These are phyloP conservation scores for Castanopsis chinensis DNA, from an alignment of 306 rosid species.

Conservation along the genomic window DNA sequence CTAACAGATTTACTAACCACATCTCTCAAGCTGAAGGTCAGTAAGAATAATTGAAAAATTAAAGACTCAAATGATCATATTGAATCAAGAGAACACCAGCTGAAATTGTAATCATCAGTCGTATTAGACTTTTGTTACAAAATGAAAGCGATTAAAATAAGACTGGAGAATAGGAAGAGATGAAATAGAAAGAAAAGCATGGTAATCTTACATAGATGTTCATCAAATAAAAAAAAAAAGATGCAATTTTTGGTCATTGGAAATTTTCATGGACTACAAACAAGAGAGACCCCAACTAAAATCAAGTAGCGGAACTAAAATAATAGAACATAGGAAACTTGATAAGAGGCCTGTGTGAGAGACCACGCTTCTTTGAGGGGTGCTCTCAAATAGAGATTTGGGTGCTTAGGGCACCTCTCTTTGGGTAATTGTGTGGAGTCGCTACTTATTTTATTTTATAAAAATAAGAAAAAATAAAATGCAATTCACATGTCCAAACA, in stretches of 20 bases:
- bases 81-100: background rate
- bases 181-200: background rate
- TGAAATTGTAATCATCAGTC: background rate
- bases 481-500: too few species aligned
- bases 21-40: conserved; percentile 2
- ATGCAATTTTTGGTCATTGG: background rate
- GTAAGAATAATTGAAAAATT: background rate
- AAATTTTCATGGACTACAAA: background rate
- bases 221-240: too few species aligned
- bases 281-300: background rate
- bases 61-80: background rate
- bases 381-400: too few species aligned
- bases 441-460: too few species aligned
- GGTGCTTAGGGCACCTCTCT: too few species aligned
- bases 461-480: too few species aligned
- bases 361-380: too few species aligned
- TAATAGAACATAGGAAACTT: too few species aligned
- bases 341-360: too few species aligned
- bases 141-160: background rate
- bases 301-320: background rate
- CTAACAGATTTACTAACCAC: background rate
- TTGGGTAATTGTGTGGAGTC: too few species aligned
- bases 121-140: background rate
- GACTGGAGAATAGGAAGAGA: background rate
- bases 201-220: background rate